phyloP scores from a whole-genome alignment of 129 eudicot genomes.

The Flaveria trinervia region DNA sequence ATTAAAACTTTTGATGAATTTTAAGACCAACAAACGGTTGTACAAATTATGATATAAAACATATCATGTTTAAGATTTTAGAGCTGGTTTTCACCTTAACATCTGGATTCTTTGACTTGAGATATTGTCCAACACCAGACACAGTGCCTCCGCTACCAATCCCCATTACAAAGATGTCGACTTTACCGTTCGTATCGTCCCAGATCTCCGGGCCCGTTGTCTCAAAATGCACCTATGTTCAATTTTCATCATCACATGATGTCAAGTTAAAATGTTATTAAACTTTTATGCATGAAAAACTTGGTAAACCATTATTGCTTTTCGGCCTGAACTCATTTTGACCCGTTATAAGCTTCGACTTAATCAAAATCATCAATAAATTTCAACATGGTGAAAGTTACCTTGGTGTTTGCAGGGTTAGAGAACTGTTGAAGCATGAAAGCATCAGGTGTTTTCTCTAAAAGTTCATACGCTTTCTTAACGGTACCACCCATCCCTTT shows the following conservation, averaged over 20 bases:
- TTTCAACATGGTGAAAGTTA: slow-evolving; percentile 17
- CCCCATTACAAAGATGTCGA: slow-evolving; percentile 96
- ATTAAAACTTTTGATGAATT: background rate
- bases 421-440: slow-evolving; percentile 97
- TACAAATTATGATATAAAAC: background rate
- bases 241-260: background rate
- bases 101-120: slow-evolving; percentile 85
- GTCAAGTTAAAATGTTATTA: background rate
- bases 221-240: slow-evolving; percentile 84
- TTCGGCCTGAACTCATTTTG: background rate
- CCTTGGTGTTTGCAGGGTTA: slow-evolving; percentile 95
- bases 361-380: background rate
- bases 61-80: background rate
- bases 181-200: slow-evolving; percentile 92
- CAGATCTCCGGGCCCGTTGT: slow-evolving; percentile 98
- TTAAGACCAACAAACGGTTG: background rate
- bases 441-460: slow-evolving; percentile 80
- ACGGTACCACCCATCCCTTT: slow-evolving; percentile 99
- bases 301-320: background rate
- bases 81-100: slow-evolving; percentile 57
- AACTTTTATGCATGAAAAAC: background rate
- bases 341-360: background rate
- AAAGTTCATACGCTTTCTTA: slow-evolving; percentile 89
- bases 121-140: slow-evolving; percentile 93
- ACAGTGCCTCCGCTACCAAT: slow-evolving; percentile 99